Evolutionary conservation across 75 land plant genomes (phyloP), one percentile per base, ranked within the genome.

Genomic region (Cupressus sempervirens): DNA sequence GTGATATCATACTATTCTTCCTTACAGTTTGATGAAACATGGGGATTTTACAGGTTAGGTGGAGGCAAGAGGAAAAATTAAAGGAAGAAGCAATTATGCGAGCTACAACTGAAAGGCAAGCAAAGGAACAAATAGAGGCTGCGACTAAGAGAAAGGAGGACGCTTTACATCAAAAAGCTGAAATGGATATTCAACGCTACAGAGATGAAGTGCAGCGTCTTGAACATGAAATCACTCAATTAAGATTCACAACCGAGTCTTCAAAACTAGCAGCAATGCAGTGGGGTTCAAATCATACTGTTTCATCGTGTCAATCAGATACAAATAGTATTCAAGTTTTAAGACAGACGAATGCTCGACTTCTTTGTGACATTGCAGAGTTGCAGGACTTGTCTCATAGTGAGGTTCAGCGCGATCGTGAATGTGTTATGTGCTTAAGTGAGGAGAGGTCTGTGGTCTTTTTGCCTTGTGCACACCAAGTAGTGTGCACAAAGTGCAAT

Each of bases 381-480:
- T 82, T 89, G 12, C 87, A 88, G 29, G 88, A 89, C 18, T 84
- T 80, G 30, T 38, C 88, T 4, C 89, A 84, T 30, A 93, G 92
- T 52, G 93, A 92, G 18, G 88, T 97, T 52, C 91, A 89, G 83
- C 92, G 97, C 35, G 96, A 97, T 38, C 84, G 99, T 34, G 97
- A 97, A 85, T 97, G 99, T 88, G 99, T 97, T 45, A 95, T 97
- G 99, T 97, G 99, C 90, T 88, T 97, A 84, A 89, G 94, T 73
- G 97, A 97, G 88, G 99, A 97, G 88, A 97, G 94, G 97, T 94
- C 99, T 6, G 99, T 97, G 48, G 95, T 97, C 52, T 97, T 97
- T 79, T 90, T 97, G 23, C 99, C 99, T 3, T 97, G 99, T 91
- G 97, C 99, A 18, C 99, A 97, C 84, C 99, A 97, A 82, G 96